These are phyloP conservation scores for Cladosporium sp. DNA, from an alignment of 2,329 filamentous ascomycete species.

Conservation along the genomic window DNA sequence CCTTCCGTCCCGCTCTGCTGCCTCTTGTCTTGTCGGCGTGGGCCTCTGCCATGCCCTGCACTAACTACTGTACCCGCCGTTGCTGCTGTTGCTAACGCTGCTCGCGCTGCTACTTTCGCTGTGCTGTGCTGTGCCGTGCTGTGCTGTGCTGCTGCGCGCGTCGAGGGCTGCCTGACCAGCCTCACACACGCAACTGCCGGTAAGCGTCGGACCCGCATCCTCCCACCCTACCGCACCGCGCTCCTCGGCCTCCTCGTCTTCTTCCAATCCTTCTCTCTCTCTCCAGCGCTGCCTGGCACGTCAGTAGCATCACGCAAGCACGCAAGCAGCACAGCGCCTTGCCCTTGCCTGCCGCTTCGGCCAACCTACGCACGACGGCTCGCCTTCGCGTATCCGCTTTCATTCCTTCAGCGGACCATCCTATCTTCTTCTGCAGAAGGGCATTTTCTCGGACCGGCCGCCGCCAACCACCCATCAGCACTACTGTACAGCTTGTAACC, in stretches of 20 bases:
- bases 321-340: too few species aligned
- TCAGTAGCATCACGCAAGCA: too few species aligned
- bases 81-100: too few species aligned
- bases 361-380: too few species aligned
- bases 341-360: too few species aligned
- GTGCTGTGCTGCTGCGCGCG: too few species aligned
- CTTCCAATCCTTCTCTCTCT: too few species aligned
- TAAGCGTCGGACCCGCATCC: background rate
- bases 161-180: background rate
- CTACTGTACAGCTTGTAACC: conserved; percentile 6
- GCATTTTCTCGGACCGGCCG: background rate
- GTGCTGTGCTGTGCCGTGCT: too few species aligned
- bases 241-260: too few species aligned
- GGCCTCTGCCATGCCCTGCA: background rate
- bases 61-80: background rate
- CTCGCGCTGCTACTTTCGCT: too few species aligned
- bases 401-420: conserved; percentile 1
- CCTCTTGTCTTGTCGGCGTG: background rate
- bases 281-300: conserved; percentile 1
- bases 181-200: conserved; percentile 5
- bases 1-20: background rate
- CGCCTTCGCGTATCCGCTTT: conserved; percentile 5
- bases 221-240: too few species aligned
- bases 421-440: too few species aligned
- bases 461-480: background rate